These are phyloP conservation scores for Spergularia azorica DNA, from an alignment of 179 eudicot genomes.

Conservation along the genomic window DNA sequence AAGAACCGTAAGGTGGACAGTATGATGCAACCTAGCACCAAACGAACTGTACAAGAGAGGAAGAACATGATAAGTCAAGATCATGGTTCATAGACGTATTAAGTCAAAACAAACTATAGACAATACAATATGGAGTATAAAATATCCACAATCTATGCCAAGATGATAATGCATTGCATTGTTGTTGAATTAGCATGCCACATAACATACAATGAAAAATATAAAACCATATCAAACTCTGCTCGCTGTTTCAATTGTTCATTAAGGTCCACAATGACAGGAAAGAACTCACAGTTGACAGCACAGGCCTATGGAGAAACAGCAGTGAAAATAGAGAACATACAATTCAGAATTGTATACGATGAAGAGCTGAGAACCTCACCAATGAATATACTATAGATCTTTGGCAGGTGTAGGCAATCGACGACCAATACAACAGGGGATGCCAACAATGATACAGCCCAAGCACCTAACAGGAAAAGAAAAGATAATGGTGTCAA, in stretches of 20 bases:
- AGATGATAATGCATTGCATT: slow-evolving; percentile 15
- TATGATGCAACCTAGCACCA: slow-evolving; percentile 72
- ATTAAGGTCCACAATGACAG: not conserved
- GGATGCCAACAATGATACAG: slow-evolving; percentile 74
- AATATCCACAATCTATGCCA: slow-evolving; percentile 1
- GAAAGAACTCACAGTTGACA: not conserved
- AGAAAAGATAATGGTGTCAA: slow-evolving; percentile 1
- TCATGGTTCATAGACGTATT: not conserved
- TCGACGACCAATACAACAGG: slow-evolving; percentile 54
- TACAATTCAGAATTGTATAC: not conserved
- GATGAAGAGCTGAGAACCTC: slow-evolving; percentile 22
- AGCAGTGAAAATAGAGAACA: not conserved
- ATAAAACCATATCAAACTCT: not conserved
- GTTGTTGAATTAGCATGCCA: not conserved
- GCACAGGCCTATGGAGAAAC: slow-evolving; percentile 6
- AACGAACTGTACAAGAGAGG: slow-evolving; percentile 55
- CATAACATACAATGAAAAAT: not conserved
- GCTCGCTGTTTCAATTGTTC: not conserved
- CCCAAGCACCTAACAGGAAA: slow-evolving; percentile 60
- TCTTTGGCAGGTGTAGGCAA: slow-evolving; percentile 68
- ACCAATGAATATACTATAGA: slow-evolving; percentile 76
- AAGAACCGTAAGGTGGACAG: slow-evolving; percentile 72
- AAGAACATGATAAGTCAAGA: slow-evolving; percentile 7
- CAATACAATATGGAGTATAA: not conserved
- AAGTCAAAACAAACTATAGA: not conserved